Evolutionary conservation across 352 stramenopile genomes (phyloP), one percentile per base, ranked within the genome.

Genomic region (Globisporangium cylindrosporum): DNA sequence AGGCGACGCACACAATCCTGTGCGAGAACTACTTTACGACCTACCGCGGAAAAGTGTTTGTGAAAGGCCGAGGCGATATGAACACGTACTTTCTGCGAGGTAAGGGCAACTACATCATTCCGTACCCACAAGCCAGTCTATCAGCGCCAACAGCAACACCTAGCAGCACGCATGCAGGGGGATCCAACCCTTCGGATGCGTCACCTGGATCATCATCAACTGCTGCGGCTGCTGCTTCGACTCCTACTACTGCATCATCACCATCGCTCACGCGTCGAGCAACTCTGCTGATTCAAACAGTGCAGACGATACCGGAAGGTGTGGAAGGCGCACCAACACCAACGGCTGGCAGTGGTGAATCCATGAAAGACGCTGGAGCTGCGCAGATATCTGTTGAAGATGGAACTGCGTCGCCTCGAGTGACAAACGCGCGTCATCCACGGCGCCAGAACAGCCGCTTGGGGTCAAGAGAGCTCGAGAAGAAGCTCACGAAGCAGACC

Each of bases 51-150:
- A 92, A 89, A 70, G 83, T 95, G 6, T 87, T 90, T 62, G 84
- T 94, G 57, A 93, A 95, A 68, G 89, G 88, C 32, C 73, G 86
- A 54, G 88, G 88, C 9, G 84, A 93, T 0, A 93, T 96, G 89
- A 78, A 88, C 67, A 94, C 87, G 18, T 96, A 90, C 68, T 95
- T 92, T 64, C 62, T 96, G 24, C 59, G 80, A 43, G 82, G 82
- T 7, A 86, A 88, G 20, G 80, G 82, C 32, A 79, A 74, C 36
- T 91, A 84, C 63, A 75, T 87, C 34, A 71, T 92, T 10, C 77
- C 82, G 3, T 81, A 80, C n/a, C 79, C 81, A 0, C 73, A 70
- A 10, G 34, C 64, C 0, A 54, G 63, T 25, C 12, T 69, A 49
- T 55, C 25, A 41, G 27, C 24, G 54, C 53, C n/a, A 32, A 53